Conservation (phyloP, 371 early-diverging fungal species). For the Syncephalastrum contaminatum region DNA sequence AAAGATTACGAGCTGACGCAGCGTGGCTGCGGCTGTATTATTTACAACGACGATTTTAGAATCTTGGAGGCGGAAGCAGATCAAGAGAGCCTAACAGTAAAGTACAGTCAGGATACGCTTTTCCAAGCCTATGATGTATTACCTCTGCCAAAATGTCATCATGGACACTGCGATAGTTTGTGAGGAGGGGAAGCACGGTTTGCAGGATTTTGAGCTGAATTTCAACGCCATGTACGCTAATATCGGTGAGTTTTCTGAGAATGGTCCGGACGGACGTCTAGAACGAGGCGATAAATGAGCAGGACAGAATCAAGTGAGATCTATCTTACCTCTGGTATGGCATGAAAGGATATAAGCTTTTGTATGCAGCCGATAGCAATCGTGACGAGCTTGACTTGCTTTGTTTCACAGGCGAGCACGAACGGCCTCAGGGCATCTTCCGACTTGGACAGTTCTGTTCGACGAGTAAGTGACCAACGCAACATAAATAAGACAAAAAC, state of each 20-base stretch:
- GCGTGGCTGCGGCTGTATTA: constrained; percentile 94
- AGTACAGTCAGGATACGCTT: background rate
- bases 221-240: constrained; percentile 73
- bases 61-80: constrained; percentile 90
- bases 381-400: constrained; percentile 79
- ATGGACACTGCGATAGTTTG: constrained; percentile 77
- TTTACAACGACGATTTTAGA: constrained; percentile 84
- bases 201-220: constrained; percentile 94
- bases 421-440: constrained; percentile 89
- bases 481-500: background rate
- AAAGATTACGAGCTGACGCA: constrained; percentile 89
- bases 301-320: background rate
- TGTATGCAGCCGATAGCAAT: constrained; percentile 90
- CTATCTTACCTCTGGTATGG: constrained; percentile 72
- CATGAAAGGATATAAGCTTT: constrained; percentile 80
- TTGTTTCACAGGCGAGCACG: constrained; percentile 86
- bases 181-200: constrained; percentile 85
- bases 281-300: background rate
- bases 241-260: constrained; percentile 72
- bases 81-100: constrained; percentile 64
- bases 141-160: constrained; percentile 85
- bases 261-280: constrained; percentile 70
- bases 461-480: background rate
- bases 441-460: constrained; percentile 73
- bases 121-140: constrained; percentile 4